These are phyloP conservation scores for Tritrichomonas foetus DNA, from an alignment of 208 protist genomes.

Conservation along the genomic window DNA sequence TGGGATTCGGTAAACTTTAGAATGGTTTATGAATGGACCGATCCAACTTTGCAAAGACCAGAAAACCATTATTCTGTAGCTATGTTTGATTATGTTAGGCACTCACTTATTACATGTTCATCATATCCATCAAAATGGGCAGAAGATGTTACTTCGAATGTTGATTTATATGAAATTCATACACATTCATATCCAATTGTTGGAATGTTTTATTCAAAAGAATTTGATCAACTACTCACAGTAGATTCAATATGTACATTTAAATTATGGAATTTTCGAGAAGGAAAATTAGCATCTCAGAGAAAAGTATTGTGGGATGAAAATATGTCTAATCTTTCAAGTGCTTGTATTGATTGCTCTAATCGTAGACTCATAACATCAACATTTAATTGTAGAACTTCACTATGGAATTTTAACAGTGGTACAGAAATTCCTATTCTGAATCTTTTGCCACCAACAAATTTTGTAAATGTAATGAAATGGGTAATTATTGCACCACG, in stretches of 20 bases:
- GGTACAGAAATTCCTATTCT: background rate
- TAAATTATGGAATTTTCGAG: background rate
- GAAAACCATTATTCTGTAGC: background rate
- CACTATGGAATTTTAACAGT: background rate
- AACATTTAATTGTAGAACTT: background rate
- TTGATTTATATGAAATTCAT: background rate
- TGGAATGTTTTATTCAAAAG: background rate
- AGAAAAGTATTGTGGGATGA: too few species aligned
- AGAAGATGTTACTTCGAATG: background rate
- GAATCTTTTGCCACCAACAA: background rate
- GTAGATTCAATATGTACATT: background rate
- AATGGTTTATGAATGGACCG: slow-evolving; percentile 3
- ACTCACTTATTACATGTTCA: background rate
- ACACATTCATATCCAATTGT: background rate
- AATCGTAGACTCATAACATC: background rate
- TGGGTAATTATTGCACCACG: background rate
- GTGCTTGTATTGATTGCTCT: background rate
- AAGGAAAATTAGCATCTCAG: background rate
- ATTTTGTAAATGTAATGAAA: background rate
- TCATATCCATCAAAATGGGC: slow-evolving; percentile 7
- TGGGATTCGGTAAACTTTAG: background rate
- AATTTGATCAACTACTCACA: background rate
- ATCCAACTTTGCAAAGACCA: background rate
- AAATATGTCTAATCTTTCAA: background rate
- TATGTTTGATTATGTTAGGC: background rate